Evolutionary conservation across 495 filamentous ascomycete genomes (phyloP), one percentile per base, ranked within the genome.

Genomic region (Neurospora sp.): DNA sequence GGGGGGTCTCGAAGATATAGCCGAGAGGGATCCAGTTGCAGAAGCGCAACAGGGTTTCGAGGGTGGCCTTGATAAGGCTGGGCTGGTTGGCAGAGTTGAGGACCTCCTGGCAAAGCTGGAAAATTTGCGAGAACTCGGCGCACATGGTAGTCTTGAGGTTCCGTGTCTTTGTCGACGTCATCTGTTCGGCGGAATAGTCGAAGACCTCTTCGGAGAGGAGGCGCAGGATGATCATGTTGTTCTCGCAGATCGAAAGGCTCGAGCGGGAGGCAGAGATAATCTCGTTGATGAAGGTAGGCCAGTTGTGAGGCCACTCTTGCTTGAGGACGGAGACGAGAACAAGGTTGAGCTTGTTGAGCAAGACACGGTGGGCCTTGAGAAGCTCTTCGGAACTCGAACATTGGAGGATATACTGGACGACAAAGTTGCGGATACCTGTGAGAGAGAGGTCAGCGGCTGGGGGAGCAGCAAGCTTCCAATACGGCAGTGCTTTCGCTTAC

Each of bases 271-370:
- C 96, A 12, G 93, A 91, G 77, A 98, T 94, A 80, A 99, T 98
- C 87, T 99, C 96, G 83, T 97, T 98, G 88, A 98, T 98, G 82
- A 99, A 99, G 9, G 93, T 97, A 10, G 96, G 96, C 96, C 96
- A 99, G 85, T 98, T 96, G 81, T 98, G 95, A n/a, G 96, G 96
- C 96, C 96, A 99, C 82, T 99, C 96, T 83, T 99, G 96, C 86
- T 99, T 99, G 78, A 99, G 84, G 72, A 99, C 96, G 42, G 93
- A 97, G 75, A 99, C 93, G 71, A 99, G 91, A 31, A 98, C 95
- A 71, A 99, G 89, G 76, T 99, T 98, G 66, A 99, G 88, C 85
- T 99, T 98, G 86, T 98, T 98, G 78, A 99, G 82, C 39, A 99
- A 91, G 49, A 93, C 93, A 74, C 92, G 89, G 79, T 99, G 90